A percentile compares a stretch with the other conserved stretches of the same genome.
Evolutionary conservation across 2,329 filamentous ascomycete species (phyloP).

Genomic region (Zymoseptoria passerinii): DNA sequence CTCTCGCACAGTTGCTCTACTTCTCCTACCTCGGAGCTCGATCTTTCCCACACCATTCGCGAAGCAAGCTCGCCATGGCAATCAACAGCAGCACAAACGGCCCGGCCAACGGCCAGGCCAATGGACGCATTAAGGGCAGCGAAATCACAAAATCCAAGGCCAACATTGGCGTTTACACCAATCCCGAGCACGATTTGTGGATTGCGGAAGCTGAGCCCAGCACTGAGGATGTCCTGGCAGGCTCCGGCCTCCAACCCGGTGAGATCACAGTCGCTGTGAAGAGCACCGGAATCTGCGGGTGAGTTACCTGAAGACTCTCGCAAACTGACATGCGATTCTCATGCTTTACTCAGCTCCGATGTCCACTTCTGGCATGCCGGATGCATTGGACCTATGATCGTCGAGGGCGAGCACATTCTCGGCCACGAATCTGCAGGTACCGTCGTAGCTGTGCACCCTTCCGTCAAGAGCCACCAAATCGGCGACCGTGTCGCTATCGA

Average conservation of each 20-base stretch:
- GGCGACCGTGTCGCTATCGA: constrained; percentile 92
- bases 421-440: constrained; percentile 87
- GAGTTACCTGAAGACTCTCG: constrained; percentile 25
- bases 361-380: constrained; percentile 97
- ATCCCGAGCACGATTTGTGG: constrained; percentile 87
- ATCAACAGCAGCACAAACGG: neutral
- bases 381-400: constrained; percentile 93
- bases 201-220: constrained; percentile 69
- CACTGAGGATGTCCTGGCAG: constrained; percentile 62
- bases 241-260: constrained; percentile 63
- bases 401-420: constrained; percentile 78
- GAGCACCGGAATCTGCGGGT: constrained; percentile 95
- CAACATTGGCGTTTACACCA: constrained; percentile 95
- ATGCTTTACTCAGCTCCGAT: constrained; percentile 56
- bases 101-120: neutral
- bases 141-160: constrained; percentile 48
- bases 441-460: constrained; percentile 71
- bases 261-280: constrained; percentile 84
- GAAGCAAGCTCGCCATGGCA: neutral
- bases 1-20: neutral
- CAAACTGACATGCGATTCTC: constrained; percentile 1
- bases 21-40: neutral
- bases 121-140: neutral
- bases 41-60: neutral
- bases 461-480: constrained; percentile 66